Evolutionary conservation across 805 yeast genomes (phyloP), one percentile per base, ranked within the genome.

Genomic region (Saccharomycopsis oosterbeekiorum): DNA sequence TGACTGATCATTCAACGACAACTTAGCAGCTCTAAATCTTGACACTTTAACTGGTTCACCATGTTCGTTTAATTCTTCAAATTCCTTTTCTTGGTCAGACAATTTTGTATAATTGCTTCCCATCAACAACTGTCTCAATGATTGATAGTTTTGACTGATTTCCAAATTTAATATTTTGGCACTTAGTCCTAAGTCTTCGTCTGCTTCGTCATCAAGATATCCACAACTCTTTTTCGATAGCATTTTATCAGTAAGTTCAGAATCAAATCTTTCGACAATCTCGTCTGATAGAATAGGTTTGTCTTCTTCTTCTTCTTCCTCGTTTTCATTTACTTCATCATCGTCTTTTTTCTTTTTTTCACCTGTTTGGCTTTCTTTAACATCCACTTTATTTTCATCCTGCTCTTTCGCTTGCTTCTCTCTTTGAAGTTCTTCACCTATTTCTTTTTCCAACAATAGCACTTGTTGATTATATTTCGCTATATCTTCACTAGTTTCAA

Each of bases 51-150:
- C 69, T 0, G 84, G 84, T 60, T 82, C 79, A 0, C 89, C 89
- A 43, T 73, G 67, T 60, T 82, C 86, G 66, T 87, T 90, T 6
- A 87, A 73, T 0, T 89, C 90, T 67, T 87, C 96, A 19, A 82
- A 67, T 61, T 84, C 92, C 62, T 72, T 67, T 50, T 81, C 88
- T 57, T 75, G 73, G 1, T 78, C 80, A 1, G 79, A 72, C 62
- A 76, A 74, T 58, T 69, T 73, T 62, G 68, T 21, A 41, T 50
- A 81, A 2, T 84, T 84, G 0, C 81, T 81, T 40, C 81, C 71
- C 65, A 88, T 75, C 21, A 75, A 65, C 62, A 76, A 77, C 58
- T 81, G 80, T 56, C 87, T 76, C 63, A 86, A 68, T 54, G 76
- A 74, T 36, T 83, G 80, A 67, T 88, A 88, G 53, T 84, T 84